Base-by-base conservation (phyloP, 2,329 filamentous ascomycete genomes). In the Ascosphaera apis region DNA sequence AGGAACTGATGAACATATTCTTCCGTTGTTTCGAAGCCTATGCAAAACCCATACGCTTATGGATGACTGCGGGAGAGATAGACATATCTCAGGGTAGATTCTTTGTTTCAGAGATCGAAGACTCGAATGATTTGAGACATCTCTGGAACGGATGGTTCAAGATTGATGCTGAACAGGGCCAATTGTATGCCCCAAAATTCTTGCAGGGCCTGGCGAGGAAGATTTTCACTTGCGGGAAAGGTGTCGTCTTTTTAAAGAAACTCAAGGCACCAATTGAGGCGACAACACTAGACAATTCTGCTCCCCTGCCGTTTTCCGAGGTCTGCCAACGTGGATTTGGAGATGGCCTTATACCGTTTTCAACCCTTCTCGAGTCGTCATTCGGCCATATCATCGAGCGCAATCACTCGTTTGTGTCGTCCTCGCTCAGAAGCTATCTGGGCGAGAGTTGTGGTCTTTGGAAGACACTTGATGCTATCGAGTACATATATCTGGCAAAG, bases 151-250 rank as follows among this genome's bases (percentile, higher is more conserved):
- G 74, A 39, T 72, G 76, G 45, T 93, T 74, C 51, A 61, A 66
- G 15, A 58, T 93, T 11, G 69, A 72, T 1, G 53, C 64, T 2
- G 60, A 70, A 3, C 35, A 43, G 31, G 71, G 73, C 12, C 55
- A 57, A 1, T 52, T 83, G 1, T 71, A 76, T 45, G 73, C 76
- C 0, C 84, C 86, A 0, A 64, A 58, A 2, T 93, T 92, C 43
- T 62, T 93, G 3, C 69, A 73, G 28, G 65, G 74, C 2, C 68
- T 74, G 2, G 71, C 70, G 0, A 57, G 61, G 16, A 77, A 73
- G 41, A 81, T 93, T 27, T 86, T 92, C 46, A 82, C 75, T 1
- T 75, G 81, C 1, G 86, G 86, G 0, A 93, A 93, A 54, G 91
- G 77, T 45, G 74, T 88, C 37, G 70, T 88, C 1, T 76, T 93